Conservation (phyloP, 345 rosid species). For the Acer negundo region DNA sequence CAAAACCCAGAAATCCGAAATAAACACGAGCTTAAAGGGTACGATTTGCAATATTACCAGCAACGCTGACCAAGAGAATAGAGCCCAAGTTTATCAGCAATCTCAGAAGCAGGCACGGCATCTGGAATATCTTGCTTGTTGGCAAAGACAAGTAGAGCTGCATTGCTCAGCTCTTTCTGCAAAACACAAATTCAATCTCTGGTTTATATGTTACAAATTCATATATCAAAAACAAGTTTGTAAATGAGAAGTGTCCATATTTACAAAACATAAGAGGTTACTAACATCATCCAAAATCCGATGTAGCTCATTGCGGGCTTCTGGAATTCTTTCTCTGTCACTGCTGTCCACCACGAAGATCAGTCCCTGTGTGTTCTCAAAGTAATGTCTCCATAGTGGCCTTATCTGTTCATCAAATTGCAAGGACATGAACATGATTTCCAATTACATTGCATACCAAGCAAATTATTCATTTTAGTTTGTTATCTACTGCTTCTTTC, state of each 20-base stretch:
- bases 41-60: constrained; percentile 37
- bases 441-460: background rate
- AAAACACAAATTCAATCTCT: background rate
- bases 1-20: too few relatives aligned
- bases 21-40: background rate
- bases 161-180: constrained; percentile 60
- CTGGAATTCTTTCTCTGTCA: constrained; percentile 55
- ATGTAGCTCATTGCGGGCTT: constrained; percentile 78
- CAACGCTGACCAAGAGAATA: constrained; percentile 44
- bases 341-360: constrained; percentile 77
- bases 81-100: constrained; percentile 65
- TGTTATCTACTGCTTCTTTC: too few relatives aligned
- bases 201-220: background rate
- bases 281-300: constrained; percentile 58
- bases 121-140: constrained; percentile 66
- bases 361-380: constrained; percentile 55
- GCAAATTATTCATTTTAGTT: background rate
- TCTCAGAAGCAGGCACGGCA: constrained; percentile 49
- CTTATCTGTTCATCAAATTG: constrained; percentile 51
- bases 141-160: constrained; percentile 62
- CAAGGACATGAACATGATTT: background rate
- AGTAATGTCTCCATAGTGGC: constrained; percentile 75
- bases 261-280: background rate
- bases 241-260: background rate
- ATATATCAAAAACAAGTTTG: background rate